These are phyloP conservation scores for Hanseniaspora gamundiae DNA, from an alignment of 1,139 yeast genomes.

Conservation along the genomic window DNA sequence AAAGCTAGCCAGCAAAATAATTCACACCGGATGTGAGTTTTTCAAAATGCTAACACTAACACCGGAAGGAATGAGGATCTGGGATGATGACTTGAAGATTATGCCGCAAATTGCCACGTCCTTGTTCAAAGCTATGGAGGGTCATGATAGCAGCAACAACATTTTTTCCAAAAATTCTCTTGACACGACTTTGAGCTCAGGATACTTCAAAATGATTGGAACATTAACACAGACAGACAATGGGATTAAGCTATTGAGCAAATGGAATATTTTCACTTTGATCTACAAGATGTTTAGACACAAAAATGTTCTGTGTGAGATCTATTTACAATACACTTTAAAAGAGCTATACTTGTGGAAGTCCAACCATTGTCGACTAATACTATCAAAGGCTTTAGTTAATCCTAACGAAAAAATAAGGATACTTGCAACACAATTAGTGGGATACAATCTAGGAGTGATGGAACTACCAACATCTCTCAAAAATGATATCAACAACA, in stretches of 20 bases:
- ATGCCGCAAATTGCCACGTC: slow-evolving; percentile 82
- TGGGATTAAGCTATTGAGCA: slow-evolving; percentile 59
- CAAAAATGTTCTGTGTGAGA: slow-evolving; percentile 39
- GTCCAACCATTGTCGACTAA: slow-evolving; percentile 57
- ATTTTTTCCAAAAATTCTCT: slow-evolving; percentile 52
- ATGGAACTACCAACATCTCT: slow-evolving; percentile 19
- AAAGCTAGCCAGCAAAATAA: slow-evolving; percentile 30
- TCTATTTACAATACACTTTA: slow-evolving; percentile 45
- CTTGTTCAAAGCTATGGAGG: slow-evolving; percentile 49
- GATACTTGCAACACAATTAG: slow-evolving; percentile 40
- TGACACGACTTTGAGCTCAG: slow-evolving; percentile 54
- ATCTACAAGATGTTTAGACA: slow-evolving; percentile 60
- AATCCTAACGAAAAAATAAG: slow-evolving; percentile 44
- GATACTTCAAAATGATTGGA: slow-evolving; percentile 72
- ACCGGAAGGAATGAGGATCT: slow-evolving; percentile 52
- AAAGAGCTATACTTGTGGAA: slow-evolving; percentile 47
- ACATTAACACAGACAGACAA: slow-evolving; percentile 44
- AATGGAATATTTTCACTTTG: slow-evolving; percentile 78
- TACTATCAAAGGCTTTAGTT: slow-evolving; percentile 53
- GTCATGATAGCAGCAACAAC: slow-evolving; percentile 59
- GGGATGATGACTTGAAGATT: slow-evolving; percentile 56
- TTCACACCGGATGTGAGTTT: slow-evolving; percentile 58
- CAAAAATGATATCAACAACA: slow-evolving; percentile 16
- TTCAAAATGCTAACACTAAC: slow-evolving; percentile 54
- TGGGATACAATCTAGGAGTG: slow-evolving; percentile 27